Base-by-base conservation (phyloP, 306 rosid species). In the Fagus sylvatica region DNA sequence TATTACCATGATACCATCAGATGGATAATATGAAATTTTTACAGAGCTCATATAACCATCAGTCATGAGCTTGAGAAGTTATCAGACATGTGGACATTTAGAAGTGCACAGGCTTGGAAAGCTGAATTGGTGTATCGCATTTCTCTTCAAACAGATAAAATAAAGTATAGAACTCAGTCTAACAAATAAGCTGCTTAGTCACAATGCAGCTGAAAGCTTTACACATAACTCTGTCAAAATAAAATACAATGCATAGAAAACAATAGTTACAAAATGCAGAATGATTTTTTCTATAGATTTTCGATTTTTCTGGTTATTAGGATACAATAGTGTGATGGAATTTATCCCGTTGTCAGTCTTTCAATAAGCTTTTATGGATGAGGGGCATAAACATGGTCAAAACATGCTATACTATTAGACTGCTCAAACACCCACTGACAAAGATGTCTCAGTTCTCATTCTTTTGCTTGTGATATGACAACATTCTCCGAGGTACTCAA, bases 401-500 rank as follows among this genome's bases (percentile, higher is more conserved):
- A 77, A 67, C 48, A 72, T 46, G 41, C 76, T 73, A 32, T 73
- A 59, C 76, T 42, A 39, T 19, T 68, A 74, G 81, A 81, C 59
- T 80, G 74, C 78, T 83, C 57, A 53, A 80, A 73, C 80, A 74
- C 77, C 74, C 62, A 53, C 69, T 77, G 78, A 76, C 77, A 77
- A 71, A 74, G 71, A 69, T 74, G 68, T 79, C 84, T 53, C 64
- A 69, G 69, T 72, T 76, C 74, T 68, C 56, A 79, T 67, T 76
- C 65, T 78, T 82, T 74, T 71, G 74, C 78, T 83, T 84, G 53
- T 34, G 41, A 66, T 33, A 32, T 53, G 36, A 22, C 28, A 22
- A n/a, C 51, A n/a, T 34, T 10, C 13, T 69, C 69, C 71, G 72
- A 66, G 59, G 42, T 41, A 61, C 61, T 53, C 49, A 28, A 57